These are phyloP conservation scores for Sugiyamaella castrensis DNA, from an alignment of 1,139 yeast genomes.

Conservation along the genomic window DNA sequence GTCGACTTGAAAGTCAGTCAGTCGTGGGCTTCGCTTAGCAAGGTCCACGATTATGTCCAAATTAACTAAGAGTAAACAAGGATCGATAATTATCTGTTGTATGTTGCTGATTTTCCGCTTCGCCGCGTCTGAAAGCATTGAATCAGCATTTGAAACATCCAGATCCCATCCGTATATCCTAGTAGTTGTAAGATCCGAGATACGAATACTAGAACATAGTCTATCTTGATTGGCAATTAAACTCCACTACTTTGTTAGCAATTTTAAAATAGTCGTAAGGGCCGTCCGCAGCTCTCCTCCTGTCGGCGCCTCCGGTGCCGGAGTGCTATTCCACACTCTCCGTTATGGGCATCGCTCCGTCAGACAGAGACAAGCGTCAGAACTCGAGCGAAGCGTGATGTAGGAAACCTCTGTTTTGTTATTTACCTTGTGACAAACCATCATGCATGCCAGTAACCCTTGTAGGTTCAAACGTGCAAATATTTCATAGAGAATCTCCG, in stretches of 20 bases:
- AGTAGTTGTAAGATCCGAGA: slow-evolving; percentile 5
- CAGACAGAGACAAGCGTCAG: neutral
- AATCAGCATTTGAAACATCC: neutral
- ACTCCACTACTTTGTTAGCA: slow-evolving; percentile 7
- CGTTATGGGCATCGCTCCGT: slow-evolving; percentile 15
- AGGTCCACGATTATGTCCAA: neutral
- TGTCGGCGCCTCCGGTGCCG: slow-evolving; percentile 3
- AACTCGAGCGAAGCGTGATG: no score
- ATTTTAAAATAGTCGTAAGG: neutral
- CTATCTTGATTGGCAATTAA: slow-evolving; percentile 7
- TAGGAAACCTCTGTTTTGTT: neutral
- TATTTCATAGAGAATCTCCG: slow-evolving; percentile 21
- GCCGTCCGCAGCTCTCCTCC: slow-evolving; percentile 14
- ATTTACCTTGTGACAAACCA: slow-evolving; percentile 13
- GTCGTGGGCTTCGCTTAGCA: slow-evolving; percentile 6
- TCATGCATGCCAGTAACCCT: slow-evolving; percentile 20
- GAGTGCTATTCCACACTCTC: slow-evolving; percentile 15
- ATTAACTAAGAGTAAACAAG: neutral
- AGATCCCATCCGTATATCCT: neutral
- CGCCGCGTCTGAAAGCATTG: neutral
- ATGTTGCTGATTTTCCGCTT: neutral
- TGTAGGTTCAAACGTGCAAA: slow-evolving; percentile 18
- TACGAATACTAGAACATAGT: slow-evolving; percentile 9
- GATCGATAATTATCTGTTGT: slow-evolving; percentile 1
- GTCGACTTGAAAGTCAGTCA: slow-evolving; percentile 3